Evolutionary conservation across 1,284 basidiomycete species (phyloP), one percentile per base, ranked within the genome.

Genomic region (Phenoliferia sp.): DNA sequence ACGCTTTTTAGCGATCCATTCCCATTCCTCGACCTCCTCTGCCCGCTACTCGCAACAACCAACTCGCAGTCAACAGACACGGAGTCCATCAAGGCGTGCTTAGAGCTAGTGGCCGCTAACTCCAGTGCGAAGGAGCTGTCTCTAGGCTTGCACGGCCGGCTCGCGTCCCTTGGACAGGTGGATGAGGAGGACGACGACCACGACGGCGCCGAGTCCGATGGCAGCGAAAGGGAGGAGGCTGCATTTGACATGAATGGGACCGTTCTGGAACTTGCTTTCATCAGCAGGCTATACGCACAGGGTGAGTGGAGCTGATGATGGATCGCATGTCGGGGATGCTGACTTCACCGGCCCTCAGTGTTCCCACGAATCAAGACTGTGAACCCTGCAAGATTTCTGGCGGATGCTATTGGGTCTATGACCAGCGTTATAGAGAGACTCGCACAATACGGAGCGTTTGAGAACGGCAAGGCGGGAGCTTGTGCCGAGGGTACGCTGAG

Each of bases 91-190:
- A n/a, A n/a, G n/a, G n/a, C n/a, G n/a, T 52, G 48, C 48, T 4
- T 68, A 2, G 4, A 22, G 3, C 44, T 65, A 0, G 6, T 65
- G 12, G 65, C 52, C 0, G 19, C 19, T 4, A 16, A 50, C 7
- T 33, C 66, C 32, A 65, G 63, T 31, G 63, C 66, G 10, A 65
- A 60, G 50, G 69, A 70, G 29, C 55, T 70, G 9, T 57, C 61
- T 22, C 35, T 68, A 28, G 61, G 39, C 2, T 48, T 65, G 17
- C 63, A 58, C 10, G 61, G 63, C 36, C n/a, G 36, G 34, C 35
- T 68, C 5, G 52, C 52, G 9, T 19, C 36, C 31, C n/a, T 69
- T 19, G 35, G 3, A 9, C 7, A 10, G 3, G 52, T 44, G 3
- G 48, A 34, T 6, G 61, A 59, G 3, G n/a, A 58, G 28, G 59